phyloP scores from a whole-genome alignment of 139 green algal genomes.

The Tetradesmus obliquus region DNA sequence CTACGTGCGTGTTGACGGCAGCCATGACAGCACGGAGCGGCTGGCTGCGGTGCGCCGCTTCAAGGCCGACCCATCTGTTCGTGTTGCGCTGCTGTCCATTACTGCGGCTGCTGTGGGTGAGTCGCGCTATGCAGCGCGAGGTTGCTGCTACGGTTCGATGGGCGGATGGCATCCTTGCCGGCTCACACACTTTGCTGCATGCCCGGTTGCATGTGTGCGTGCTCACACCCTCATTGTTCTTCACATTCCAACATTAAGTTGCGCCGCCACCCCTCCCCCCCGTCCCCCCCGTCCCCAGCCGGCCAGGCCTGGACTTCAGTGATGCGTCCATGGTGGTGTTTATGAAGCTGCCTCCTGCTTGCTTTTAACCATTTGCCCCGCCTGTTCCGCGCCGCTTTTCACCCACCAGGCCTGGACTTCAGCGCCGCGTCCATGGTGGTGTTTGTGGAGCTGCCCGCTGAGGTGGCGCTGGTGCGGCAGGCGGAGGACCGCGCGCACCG shows the following conservation, averaged over 20 bases:
- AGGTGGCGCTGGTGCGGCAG: constrained; percentile 80
- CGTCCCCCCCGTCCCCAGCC: too few species aligned
- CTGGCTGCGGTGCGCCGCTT: constrained; percentile 72
- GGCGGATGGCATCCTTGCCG: too few species aligned
- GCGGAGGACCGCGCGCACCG: constrained; percentile 92
- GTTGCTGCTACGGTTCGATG: background rate
- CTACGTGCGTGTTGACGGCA: constrained; percentile 94
- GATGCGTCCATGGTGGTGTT: too few species aligned
- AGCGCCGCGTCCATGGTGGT: constrained; percentile 85
- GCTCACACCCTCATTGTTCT: too few species aligned
- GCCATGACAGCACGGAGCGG: constrained; percentile 74
- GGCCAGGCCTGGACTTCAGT: too few species aligned
- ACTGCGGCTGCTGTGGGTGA: constrained; percentile 87
- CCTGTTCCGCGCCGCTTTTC: too few species aligned
- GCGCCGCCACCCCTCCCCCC: too few species aligned
- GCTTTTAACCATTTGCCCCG: too few species aligned
- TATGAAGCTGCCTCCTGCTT: too few species aligned
- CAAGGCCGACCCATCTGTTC: constrained; percentile 66
- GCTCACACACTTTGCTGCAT: too few species aligned
- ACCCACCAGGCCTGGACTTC: constrained; percentile 87
- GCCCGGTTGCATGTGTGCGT: too few species aligned
- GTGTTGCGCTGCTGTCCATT: constrained; percentile 91
- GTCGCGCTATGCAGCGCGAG: background rate
- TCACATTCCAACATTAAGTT: too few species aligned
- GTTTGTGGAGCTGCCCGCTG: constrained; percentile 90